A percentile compares a stretch with the other conserved stretches of the same genome.
Evolutionary conservation across 129 eudicot genomes (phyloP).

Genomic region (Deinandra increscens): DNA sequence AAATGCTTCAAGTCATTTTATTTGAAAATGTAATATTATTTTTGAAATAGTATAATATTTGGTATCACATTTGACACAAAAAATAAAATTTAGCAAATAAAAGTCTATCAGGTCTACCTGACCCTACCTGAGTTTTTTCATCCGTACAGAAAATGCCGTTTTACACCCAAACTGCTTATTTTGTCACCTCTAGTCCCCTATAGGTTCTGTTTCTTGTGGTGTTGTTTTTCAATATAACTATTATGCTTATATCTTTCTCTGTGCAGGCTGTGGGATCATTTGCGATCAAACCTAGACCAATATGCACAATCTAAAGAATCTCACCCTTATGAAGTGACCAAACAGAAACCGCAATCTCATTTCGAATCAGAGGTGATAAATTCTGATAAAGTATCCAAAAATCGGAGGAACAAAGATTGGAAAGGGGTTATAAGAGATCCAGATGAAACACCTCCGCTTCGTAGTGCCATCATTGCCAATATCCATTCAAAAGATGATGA

Average conservation of each 20-base stretch:
- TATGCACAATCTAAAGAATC: conserved; percentile 55
- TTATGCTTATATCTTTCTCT: conserved; percentile 1
- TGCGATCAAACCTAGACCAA: conserved; percentile 58
- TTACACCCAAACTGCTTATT: not conserved
- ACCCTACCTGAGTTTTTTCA: not conserved
- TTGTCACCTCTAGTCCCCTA: not conserved
- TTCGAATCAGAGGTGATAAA: conserved; percentile 41
- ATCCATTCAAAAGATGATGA: conserved; percentile 34
- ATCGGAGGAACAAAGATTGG: conserved; percentile 55
- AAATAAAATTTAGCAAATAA: not conserved
- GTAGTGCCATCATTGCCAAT: conserved; percentile 43
- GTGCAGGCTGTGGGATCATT: conserved; percentile 87
- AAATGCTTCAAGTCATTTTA: no score
- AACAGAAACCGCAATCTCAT: conserved; percentile 43
- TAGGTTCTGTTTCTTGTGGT: not conserved
- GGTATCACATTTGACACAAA: not conserved
- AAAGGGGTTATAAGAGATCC: conserved; percentile 51
- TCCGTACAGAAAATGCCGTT: not conserved
- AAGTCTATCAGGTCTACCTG: not conserved
- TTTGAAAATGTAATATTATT: not conserved
- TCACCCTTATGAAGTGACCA: conserved; percentile 40
- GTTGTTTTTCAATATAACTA: not conserved
- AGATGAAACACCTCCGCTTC: conserved; percentile 56
- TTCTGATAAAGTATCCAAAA: conserved; percentile 31
- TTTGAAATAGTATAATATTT: not conserved